phyloP scores from a whole-genome alignment of 2,329 filamentous ascomycete genomes.

The Fusarium napiforme region DNA sequence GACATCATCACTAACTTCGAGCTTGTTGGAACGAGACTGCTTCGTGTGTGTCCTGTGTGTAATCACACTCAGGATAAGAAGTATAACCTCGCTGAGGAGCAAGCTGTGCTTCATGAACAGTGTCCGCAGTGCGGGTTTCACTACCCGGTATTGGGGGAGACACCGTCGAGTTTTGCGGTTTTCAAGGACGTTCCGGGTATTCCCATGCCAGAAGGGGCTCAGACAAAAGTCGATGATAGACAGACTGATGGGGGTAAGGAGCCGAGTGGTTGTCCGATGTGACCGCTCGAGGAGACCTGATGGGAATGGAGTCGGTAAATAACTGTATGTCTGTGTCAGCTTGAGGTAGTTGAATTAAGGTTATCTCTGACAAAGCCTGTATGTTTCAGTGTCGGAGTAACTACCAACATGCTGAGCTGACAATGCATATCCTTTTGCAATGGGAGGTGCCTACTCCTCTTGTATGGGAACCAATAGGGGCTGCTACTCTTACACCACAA shows the following conservation, averaged over 20 bases:
- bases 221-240: not conserved
- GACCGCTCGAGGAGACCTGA: not conserved
- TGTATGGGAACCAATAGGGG: conserved; percentile 7
- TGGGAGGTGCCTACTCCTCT: not conserved
- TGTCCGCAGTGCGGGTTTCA: conserved; percentile 33
- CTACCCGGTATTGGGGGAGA: conserved; percentile 31
- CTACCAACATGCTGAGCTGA: not conserved
- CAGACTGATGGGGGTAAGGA: not conserved
- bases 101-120: conserved; percentile 25
- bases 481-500: not conserved
- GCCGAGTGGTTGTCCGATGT: not conserved
- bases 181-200: conserved; percentile 16
- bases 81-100: conserved; percentile 31
- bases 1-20: conserved; percentile 37
- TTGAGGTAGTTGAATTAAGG: conserved; percentile 20
- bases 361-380: conserved; percentile 5
- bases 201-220: not conserved
- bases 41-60: conserved; percentile 29
- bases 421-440: not conserved
- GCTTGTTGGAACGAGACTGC: conserved; percentile 21
- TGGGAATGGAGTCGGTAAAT: not conserved
- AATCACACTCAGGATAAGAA: conserved; percentile 30
- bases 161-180: conserved; percentile 25
- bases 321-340: not conserved
- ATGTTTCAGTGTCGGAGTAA: not conserved